A percentile compares a stretch with the other conserved stretches of the same genome.
These are phyloP conservation scores for Naganishia randhawae DNA, from an alignment of 768 basidiomycete genomes.

Conservation along the genomic window DNA sequence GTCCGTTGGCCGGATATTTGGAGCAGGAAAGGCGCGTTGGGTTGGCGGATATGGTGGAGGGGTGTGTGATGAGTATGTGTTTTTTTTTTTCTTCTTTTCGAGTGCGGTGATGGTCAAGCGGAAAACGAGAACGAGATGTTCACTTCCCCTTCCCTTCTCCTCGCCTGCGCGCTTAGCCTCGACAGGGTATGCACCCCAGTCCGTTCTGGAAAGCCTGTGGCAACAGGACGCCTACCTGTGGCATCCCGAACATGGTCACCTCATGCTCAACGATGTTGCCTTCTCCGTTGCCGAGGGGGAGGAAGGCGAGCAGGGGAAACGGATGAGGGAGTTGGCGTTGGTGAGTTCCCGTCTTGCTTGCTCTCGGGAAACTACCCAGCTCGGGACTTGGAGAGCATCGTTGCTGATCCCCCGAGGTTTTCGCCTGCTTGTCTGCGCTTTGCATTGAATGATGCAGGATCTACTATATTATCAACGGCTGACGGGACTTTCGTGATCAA, in stretches of 20 bases:
- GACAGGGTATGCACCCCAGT: not conserved
- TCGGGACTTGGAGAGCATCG: no score
- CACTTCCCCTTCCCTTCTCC: no score
- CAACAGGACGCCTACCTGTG: conserved; percentile 20
- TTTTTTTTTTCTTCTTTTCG: not conserved
- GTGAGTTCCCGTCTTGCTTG: not conserved
- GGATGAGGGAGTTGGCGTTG: conserved; percentile 12
- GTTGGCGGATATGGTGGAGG: conserved; percentile 82
- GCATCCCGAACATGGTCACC: conserved; percentile 12
- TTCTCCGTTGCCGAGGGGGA: not conserved
- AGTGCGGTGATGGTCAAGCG: no score
- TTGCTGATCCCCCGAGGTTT: no score
- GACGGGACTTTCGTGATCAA: not conserved
- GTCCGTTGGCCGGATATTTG: conserved; percentile 71
- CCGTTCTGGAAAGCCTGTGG: conserved; percentile 11
- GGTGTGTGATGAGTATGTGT: conserved; percentile 68
- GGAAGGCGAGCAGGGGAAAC: conserved; percentile 1
- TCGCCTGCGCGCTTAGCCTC: not conserved
- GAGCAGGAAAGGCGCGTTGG: conserved; percentile 70
- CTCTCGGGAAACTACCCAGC: not conserved
- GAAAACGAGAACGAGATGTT: no score
- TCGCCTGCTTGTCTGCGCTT: no score
- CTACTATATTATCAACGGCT: not conserved
- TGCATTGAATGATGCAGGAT: not conserved
- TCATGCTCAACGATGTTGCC: not conserved